Evolutionary conservation across 2,329 filamentous ascomycete genomes (phyloP).

Genomic region (Daldinia sp.): DNA sequence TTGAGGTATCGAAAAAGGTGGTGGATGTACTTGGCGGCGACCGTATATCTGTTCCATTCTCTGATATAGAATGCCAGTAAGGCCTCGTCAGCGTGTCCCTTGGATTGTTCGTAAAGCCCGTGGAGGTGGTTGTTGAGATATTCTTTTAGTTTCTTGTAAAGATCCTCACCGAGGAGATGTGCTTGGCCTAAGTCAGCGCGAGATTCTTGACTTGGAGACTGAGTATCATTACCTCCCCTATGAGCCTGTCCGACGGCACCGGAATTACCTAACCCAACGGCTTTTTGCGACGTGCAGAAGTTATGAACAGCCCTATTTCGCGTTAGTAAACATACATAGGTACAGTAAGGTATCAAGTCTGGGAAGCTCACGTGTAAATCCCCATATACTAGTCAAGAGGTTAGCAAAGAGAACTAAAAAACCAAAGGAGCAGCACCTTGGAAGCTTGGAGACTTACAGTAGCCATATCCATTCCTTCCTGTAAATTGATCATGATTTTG

Average conservation of each 20-base stretch:
- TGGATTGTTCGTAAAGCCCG: conserved; percentile 77
- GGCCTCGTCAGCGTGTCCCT: conserved; percentile 87
- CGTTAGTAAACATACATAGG: conserved; percentile 53
- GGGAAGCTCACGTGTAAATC: conserved; percentile 80
- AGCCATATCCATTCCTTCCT: conserved; percentile 92
- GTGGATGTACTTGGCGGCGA: conserved; percentile 96
- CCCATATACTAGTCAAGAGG: conserved; percentile 80
- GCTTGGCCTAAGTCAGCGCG: conserved; percentile 63
- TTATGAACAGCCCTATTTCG: conserved; percentile 85
- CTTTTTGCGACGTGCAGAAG: conserved; percentile 98
- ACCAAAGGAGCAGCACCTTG: neutral
- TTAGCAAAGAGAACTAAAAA: conserved; percentile 23
- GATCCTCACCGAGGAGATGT: conserved; percentile 92
- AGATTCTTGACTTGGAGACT: conserved; percentile 25
- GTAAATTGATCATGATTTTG: conserved; percentile 92
- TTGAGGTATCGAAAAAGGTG: conserved; percentile 97
- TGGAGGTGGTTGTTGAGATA: conserved; percentile 85
- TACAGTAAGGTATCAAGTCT: neutral
- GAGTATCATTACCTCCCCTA: conserved; percentile 72
- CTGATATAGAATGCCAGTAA: conserved; percentile 93
- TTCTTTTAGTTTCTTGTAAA: conserved; percentile 90
- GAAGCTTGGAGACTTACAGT: conserved; percentile 66
- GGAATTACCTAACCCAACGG: conserved; percentile 68
- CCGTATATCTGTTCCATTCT: conserved; percentile 96
- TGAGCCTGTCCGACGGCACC: conserved; percentile 66